Percentiles rank a stretch among this genome's conserved stretches.
Conservation (phyloP, 2,329 filamentous ascomycete genomes). For the Diplodia sapinea region DNA sequence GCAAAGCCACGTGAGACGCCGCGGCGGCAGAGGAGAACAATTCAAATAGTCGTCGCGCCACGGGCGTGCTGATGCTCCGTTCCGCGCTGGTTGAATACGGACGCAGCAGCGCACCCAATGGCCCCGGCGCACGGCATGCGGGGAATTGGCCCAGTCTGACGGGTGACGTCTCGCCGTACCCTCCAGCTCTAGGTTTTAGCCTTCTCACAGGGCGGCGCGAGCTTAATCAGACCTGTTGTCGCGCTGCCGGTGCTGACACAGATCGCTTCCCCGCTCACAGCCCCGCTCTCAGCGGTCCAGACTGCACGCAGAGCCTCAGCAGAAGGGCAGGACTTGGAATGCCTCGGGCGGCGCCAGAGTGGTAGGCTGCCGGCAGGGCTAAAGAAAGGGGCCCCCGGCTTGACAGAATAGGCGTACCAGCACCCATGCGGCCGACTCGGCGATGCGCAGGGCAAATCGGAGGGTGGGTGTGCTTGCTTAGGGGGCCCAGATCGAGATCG, state of each 20-base stretch:
- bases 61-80: background rate
- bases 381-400: background rate
- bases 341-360: background rate
- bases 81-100: background rate
- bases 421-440: constrained; percentile 6
- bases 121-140: constrained; percentile 2
- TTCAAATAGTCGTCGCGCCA: background rate
- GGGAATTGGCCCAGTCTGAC: background rate
- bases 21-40: background rate
- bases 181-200: background rate
- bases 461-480: constrained; percentile 2
- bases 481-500: constrained; percentile 17
- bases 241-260: background rate
- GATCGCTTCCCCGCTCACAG: background rate
- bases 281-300: background rate
- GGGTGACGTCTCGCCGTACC: constrained; percentile 4
- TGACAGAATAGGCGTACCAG: constrained; percentile 1
- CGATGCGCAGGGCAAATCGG: constrained; percentile 18
- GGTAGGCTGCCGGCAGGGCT: background rate
- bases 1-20: background rate
- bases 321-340: background rate
- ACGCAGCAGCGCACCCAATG: background rate
- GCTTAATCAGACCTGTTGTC: constrained; percentile 6
- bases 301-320: background rate
- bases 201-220: constrained; percentile 2